Percentiles rank a stretch among this genome's conserved stretches.
phyloP scores from a whole-genome alignment of 306 rosid genomes.

The Trifolium repens region DNA sequence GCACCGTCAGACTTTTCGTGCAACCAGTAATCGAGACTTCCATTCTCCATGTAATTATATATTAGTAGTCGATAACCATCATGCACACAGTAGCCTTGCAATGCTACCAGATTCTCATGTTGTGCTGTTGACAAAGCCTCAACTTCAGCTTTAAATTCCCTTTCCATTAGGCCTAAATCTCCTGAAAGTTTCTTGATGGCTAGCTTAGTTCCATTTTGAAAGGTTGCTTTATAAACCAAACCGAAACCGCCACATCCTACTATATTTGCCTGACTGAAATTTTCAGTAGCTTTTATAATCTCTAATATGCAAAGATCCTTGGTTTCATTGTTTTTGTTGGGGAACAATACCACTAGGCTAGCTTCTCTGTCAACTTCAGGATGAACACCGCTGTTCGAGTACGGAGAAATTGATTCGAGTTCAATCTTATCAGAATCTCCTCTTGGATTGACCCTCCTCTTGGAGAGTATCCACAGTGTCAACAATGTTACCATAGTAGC shows the following conservation, averaged over 20 bases:
- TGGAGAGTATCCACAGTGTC: conserved; percentile 76
- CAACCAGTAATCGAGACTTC: conserved; percentile 94
- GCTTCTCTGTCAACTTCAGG: conserved; percentile 69
- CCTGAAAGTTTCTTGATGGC: conserved; percentile 97
- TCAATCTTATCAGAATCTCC: conserved; percentile 74
- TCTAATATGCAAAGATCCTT: conserved; percentile 82
- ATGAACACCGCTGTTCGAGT: conserved; percentile 60
- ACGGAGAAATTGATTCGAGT: conserved; percentile 61
- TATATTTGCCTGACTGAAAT: conserved; percentile 90
- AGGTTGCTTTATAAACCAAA: conserved; percentile 86
- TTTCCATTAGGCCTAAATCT: conserved; percentile 88
- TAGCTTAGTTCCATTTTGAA: conserved; percentile 68
- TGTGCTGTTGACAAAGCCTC: conserved; percentile 90
- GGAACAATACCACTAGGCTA: conserved; percentile 84
- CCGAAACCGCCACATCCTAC: conserved; percentile 97
- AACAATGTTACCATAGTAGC: conserved; percentile 54
- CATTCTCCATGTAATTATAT: conserved; percentile 89
- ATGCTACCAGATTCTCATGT: conserved; percentile 85
- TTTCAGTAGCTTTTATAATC: conserved; percentile 84
- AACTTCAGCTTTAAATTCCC: conserved; percentile 95
- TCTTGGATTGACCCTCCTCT: conserved; percentile 84
- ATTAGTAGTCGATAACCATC: conserved; percentile 80
- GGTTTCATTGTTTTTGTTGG: conserved; percentile 60
- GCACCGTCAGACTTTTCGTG: conserved; percentile 88
- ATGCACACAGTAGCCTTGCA: conserved; percentile 89